Percentiles rank a stretch among this genome's conserved stretches.
These are phyloP conservation scores for Corchorus capsularis DNA, from an alignment of 345 rosid species.

Conservation along the genomic window DNA sequence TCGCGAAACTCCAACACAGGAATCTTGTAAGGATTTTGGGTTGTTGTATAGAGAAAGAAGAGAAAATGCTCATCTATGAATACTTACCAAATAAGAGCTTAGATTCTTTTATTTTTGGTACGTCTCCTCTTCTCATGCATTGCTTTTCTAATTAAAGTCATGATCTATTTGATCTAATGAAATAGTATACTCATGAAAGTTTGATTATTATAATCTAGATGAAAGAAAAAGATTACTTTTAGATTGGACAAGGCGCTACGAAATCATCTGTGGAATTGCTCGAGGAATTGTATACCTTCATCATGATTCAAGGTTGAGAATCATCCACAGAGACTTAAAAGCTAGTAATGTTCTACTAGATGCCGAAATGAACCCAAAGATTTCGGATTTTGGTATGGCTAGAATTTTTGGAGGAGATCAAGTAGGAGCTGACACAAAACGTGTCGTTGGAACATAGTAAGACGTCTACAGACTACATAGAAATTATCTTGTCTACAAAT, in stretches of 20 bases:
- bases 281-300: conserved; percentile 72
- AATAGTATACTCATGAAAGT: background rate
- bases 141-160: background rate
- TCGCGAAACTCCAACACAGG: conserved; percentile 65
- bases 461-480: background rate
- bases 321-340: conserved; percentile 74
- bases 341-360: conserved; percentile 62
- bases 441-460: conserved; percentile 72
- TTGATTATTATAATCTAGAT: conserved; percentile 29
- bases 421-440: conserved; percentile 43
- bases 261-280: conserved; percentile 55
- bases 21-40: conserved; percentile 76
- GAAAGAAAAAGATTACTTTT: conserved; percentile 31
- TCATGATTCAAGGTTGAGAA: conserved; percentile 70
- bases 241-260: conserved; percentile 56
- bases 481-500: no score
- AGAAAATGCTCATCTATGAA: conserved; percentile 64
- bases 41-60: conserved; percentile 53
- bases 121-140: conserved; percentile 8
- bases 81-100: conserved; percentile 63
- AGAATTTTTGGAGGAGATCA: conserved; percentile 54
- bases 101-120: conserved; percentile 57
- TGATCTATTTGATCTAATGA: background rate
- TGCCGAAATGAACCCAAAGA: conserved; percentile 48
- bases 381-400: conserved; percentile 67